Evolutionary conservation across 345 rosid genomes (phyloP), one percentile per base, ranked within the genome.

Genomic region (Pelargonium nanum): DNA sequence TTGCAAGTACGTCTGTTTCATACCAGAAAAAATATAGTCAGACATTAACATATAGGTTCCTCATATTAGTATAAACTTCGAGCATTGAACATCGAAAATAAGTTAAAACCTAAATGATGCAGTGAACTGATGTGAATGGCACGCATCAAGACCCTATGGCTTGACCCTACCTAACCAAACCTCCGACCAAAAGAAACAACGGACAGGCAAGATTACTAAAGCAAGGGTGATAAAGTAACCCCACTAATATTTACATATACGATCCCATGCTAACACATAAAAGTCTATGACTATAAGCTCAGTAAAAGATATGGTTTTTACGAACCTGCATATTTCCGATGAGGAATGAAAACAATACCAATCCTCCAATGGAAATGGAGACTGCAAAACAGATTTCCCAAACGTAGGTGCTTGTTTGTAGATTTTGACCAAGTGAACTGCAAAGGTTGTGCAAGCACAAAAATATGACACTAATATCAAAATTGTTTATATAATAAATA

Each of bases 1-100:
- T 65, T 72, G 77, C 66, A 72, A 52, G 55, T 76, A 70, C 22
- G 70, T 63, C 19, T 61, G 64, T 55, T 28, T 45, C 34, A 19
- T 0, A 26, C 1, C n/a, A 48, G 3, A 32, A 48, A 22, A 20
- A 48, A 58, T 21, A 48, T 22, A 57, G n/a, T 21, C 16, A 16
- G 20, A 28, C 17, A 28, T 58, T 48, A 28, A 7, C 19, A 58
- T 40, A 45, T 21, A 34, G 15, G 45, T 19, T 26, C 22, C 19
- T 19, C 22, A 45, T 12, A 19, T 24, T 23, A 58, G 24, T 9
- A 32, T 10, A 12, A n/a, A 58, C 15, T 58, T 28, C 2, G 1
- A 21, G 22, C n/a, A 48, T 56, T 24, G 21, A 40, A 4, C 16
- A 55, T 19, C 44, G 21, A 23, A 24, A 24, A 19, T 17, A 6